Conservation (phyloP, 1,284 basidiomycete species). For the Leccinum subrobustum region DNA sequence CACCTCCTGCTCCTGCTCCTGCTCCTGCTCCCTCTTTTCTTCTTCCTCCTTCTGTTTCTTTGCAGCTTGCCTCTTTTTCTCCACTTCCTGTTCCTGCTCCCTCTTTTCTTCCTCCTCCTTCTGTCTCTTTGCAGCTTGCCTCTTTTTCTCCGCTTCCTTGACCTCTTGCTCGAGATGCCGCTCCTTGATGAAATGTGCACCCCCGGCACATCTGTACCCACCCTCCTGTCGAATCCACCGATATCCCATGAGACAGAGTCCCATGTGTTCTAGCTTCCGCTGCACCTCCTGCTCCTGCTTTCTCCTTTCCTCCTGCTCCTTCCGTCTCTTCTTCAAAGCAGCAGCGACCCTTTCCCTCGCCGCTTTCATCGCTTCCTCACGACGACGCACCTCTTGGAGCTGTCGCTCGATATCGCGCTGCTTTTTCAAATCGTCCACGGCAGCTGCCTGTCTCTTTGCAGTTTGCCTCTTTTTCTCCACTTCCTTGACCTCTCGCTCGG, state of each 20-base stretch:
- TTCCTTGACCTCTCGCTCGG: conserved; percentile 14
- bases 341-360: conserved; percentile 32
- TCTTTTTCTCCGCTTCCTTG: conserved; percentile 15
- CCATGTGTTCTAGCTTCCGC: no score
- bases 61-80: conserved; percentile 16
- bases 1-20: conserved; percentile 24
- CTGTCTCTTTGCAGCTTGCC: conserved; percentile 21
- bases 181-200: no score
- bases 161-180: conserved; percentile 14
- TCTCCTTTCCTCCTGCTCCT: no score
- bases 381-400: conserved; percentile 25
- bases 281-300: no score
- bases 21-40: conserved; percentile 34
- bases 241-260: no score
- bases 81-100: conserved; percentile 25
- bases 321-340: no score
- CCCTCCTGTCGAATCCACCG: no score
- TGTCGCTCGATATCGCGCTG: conserved; percentile 1
- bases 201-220: no score
- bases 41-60: conserved; percentile 38
- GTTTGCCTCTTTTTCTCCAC: conserved; percentile 15
- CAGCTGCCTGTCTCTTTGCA: conserved; percentile 19
- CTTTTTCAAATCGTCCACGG: no score
- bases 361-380: conserved; percentile 25
- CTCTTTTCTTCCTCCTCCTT: conserved; percentile 37